Base-by-base conservation (phyloP, 768 basidiomycete genomes). In the Suillus subluteus region DNA sequence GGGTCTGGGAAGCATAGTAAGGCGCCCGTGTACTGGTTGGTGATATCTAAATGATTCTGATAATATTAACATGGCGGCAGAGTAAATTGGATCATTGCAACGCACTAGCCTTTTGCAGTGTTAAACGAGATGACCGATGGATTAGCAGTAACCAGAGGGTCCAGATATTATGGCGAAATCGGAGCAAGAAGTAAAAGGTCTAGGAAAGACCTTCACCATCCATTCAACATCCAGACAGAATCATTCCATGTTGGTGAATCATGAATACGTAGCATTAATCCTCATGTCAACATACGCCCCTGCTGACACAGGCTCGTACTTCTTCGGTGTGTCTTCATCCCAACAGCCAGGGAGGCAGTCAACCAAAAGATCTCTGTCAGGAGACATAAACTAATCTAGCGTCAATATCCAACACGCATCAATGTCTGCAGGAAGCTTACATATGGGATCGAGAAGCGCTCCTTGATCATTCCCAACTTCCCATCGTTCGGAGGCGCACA, bases 371-470 rank as follows among this genome's bases (percentile, higher is more conserved):
- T 82, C 70, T 58, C 78, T 65, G 73, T 83, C 79, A 80, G 72
- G 40, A 71, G 73, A 62, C 13, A 44, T 58, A 43, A 70, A 76
- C 73, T 73, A 68, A 79, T 78, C 78, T 77, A 44, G 16, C 6
- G 26, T 65, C 12, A 62, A 18, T 23, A 58, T 35, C 38, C n/a
- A 61, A 64, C 18, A 32, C 6, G n/a, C 16, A 38, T 30, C 35
- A 48, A 55, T 52, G n/a, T 54, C n/a, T 32, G 40, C 26, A 23
- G 26, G 54, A 48, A 8, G 73, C 84, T 67, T 67, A 86, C 85
- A 70, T 88, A 89, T 41, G 88, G 88, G 67, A 89, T 88, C 0
- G 87, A 88, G 70, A 87, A 88, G 35, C 88, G 78, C 41, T 82
- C 82, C 1, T 83, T 85, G 1, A 83, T 79, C 75, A 82, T 81